phyloP scores from a whole-genome alignment of 2,329 filamentous ascomycete species.

The Epichloe elymi region DNA sequence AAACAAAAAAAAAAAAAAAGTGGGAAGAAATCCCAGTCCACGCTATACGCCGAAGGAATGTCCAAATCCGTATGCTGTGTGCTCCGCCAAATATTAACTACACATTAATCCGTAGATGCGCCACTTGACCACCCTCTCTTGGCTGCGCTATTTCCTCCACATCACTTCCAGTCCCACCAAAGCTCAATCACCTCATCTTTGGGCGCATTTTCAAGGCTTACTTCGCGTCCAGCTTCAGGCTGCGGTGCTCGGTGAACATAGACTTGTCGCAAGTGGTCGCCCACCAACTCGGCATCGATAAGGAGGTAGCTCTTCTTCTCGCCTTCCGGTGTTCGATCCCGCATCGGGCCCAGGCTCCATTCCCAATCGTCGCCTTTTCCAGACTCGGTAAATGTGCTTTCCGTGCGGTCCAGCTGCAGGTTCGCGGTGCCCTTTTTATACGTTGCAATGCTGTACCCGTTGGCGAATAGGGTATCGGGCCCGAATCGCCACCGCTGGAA shows the following conservation, averaged over 20 bases:
- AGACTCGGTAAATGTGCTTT: conserved; percentile 31
- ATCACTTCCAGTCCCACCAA: conserved; percentile 25
- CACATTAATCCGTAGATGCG: not conserved
- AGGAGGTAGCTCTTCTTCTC: conserved; percentile 41
- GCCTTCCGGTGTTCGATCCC: conserved; percentile 19
- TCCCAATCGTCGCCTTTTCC: conserved; percentile 34
- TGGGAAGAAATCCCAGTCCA: not conserved
- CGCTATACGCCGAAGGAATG: not conserved
- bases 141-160: not conserved
- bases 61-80: not conserved
- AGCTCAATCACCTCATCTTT: conserved; percentile 35
- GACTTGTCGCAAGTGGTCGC: conserved; percentile 37
- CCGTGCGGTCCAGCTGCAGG: conserved; percentile 32
- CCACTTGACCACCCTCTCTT: not conserved
- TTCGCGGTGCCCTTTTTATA: conserved; percentile 29
- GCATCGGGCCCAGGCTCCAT: conserved; percentile 40
- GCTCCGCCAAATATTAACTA: not conserved
- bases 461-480: conserved; percentile 37
- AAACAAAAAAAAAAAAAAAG: not conserved
- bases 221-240: conserved; percentile 11
- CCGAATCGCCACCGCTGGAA: conserved; percentile 41
- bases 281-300: conserved; percentile 28
- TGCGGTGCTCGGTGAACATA: conserved; percentile 32
- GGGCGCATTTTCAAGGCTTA: conserved; percentile 21
- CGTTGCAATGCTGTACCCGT: conserved; percentile 43